A percentile compares a stretch with the other conserved stretches of the same genome.
Conservation (phyloP, 345 rosid genomes). For the Cardamine chenopodiifolia region DNA sequence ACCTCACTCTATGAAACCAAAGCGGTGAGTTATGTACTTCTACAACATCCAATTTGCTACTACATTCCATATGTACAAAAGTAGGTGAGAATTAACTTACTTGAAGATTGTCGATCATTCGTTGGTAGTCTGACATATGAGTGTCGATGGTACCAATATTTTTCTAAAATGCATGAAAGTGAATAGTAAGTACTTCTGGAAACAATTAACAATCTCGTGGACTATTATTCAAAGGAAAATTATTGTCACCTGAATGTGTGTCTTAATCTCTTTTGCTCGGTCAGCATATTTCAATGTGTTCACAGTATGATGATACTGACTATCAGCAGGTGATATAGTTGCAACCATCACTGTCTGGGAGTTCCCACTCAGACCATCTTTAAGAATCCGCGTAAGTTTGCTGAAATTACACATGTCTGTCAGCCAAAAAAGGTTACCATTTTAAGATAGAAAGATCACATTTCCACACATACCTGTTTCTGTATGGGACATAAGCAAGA, state of each 20-base stretch:
- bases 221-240: slow-evolving; percentile 11
- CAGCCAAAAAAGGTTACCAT: background rate
- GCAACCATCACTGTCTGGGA: slow-evolving; percentile 98
- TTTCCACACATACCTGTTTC: slow-evolving; percentile 65
- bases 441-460: slow-evolving; percentile 18
- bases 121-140: slow-evolving; percentile 91
- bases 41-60: background rate
- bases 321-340: slow-evolving; percentile 48
- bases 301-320: slow-evolving; percentile 60
- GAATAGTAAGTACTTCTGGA: slow-evolving; percentile 28
- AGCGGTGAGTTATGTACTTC: slow-evolving; percentile 23
- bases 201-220: background rate
- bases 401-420: slow-evolving; percentile 31
- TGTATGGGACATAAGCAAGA: slow-evolving; percentile 95
- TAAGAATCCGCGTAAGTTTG: slow-evolving; percentile 89
- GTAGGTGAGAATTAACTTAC: slow-evolving; percentile 39
- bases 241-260: slow-evolving; percentile 61
- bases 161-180: slow-evolving; percentile 54
- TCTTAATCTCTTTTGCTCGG: slow-evolving; percentile 94
- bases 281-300: slow-evolving; percentile 98
- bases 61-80: background rate
- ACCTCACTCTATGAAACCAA: slow-evolving; percentile 69
- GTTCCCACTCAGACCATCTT: slow-evolving; percentile 99
- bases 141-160: slow-evolving; percentile 88
- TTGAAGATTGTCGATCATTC: slow-evolving; percentile 97